Conservation (phyloP, 257 asterid species). For the Plantago elongata region DNA sequence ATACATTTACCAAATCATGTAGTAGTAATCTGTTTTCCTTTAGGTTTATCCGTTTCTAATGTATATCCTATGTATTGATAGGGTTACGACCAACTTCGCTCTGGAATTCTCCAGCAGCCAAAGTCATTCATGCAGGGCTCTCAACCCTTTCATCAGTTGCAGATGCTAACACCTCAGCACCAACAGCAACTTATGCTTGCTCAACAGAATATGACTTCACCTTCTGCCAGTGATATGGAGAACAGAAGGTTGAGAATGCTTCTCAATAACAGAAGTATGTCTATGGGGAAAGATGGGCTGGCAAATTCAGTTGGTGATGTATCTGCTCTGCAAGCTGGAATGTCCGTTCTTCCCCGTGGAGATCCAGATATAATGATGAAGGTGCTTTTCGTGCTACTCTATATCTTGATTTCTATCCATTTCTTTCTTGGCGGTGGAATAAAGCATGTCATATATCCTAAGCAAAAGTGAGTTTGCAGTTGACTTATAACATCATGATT, state of each 20-base stretch:
- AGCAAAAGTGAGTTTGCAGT: neutral
- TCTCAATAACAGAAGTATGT: conserved; percentile 61
- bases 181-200: conserved; percentile 95
- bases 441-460: neutral
- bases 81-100: conserved; percentile 90
- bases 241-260: conserved; percentile 93
- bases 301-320: conserved; percentile 76
- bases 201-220: conserved; percentile 80
- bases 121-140: conserved; percentile 88
- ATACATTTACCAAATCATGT: neutral
- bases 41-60: neutral
- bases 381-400: conserved; percentile 36
- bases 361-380: conserved; percentile 79
- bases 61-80: conserved; percentile 14
- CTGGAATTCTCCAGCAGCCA: conserved; percentile 93
- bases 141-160: conserved; percentile 89
- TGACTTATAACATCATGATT: neutral
- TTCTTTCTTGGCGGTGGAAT: too few species aligned
- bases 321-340: conserved; percentile 77
- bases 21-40: neutral
- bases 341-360: conserved; percentile 66
- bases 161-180: conserved; percentile 93
- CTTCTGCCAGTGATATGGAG: conserved; percentile 73
- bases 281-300: conserved; percentile 90
- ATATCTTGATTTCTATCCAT: neutral